Evolutionary conservation across 768 basidiomycete species (phyloP).

Genomic region (Naganishia randhawae): DNA sequence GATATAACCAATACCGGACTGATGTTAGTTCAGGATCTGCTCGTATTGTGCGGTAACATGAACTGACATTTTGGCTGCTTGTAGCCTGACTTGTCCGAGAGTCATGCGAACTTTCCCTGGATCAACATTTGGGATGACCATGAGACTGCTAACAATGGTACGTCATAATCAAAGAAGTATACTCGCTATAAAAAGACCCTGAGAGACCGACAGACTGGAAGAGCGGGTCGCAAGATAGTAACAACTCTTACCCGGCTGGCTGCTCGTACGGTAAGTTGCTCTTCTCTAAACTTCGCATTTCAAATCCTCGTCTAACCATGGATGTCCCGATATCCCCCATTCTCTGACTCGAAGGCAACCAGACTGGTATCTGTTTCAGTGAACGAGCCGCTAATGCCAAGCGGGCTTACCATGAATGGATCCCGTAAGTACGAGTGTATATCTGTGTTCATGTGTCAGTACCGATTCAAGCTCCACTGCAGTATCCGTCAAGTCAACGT

Average conservation of each 20-base stretch:
- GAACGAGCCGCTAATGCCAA: conserved; percentile 62
- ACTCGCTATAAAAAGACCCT: too few species aligned
- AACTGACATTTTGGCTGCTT: background rate
- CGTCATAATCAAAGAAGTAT: background rate
- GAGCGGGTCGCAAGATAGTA: conserved; percentile 59
- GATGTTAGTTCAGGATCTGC: conserved; percentile 45
- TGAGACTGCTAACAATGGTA: conserved; percentile 58
- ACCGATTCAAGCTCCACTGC: conserved; percentile 55
- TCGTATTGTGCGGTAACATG: background rate
- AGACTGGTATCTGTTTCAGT: conserved; percentile 61
- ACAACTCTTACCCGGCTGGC: conserved; percentile 53
- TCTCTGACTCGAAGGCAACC: conserved; percentile 24
- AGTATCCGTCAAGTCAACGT: conserved; percentile 59
- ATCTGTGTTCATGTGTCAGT: too few species aligned
- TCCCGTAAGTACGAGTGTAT: conserved; percentile 20
- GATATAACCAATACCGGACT: conserved; percentile 57
- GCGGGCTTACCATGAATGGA: conserved; percentile 44
- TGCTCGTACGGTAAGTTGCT: conserved; percentile 25
- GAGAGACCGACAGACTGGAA: conserved; percentile 58
- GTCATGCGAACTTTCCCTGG: conserved; percentile 59
- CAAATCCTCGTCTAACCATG: background rate
- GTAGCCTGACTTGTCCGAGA: conserved; percentile 51
- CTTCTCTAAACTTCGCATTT: too few species aligned
- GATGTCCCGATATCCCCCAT: background rate
- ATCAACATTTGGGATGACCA: conserved; percentile 53